These are phyloP conservation scores for Vigna radiata DNA, from an alignment of 306 rosid genomes.

Conservation along the genomic window DNA sequence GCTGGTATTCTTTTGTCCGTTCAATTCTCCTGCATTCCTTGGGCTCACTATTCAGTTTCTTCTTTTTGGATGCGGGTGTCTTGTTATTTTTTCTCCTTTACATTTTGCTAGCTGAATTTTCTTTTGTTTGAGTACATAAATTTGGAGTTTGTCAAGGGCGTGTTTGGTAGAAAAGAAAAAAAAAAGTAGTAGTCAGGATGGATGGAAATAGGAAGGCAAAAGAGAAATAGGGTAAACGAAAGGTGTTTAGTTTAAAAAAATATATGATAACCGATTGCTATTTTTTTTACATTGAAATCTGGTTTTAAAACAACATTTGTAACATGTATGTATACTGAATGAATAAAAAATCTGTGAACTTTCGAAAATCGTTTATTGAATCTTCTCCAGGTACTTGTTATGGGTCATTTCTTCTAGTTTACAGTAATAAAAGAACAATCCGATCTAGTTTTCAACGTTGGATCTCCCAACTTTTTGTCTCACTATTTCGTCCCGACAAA, in stretches of 20 bases:
- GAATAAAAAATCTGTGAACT: neutral
- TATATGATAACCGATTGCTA: neutral
- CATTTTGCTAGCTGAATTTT: neutral
- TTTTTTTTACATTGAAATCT: too few relatives aligned
- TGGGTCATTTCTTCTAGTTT: neutral
- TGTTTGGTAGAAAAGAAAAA: neutral
- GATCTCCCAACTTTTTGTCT: neutral
- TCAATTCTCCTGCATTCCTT: neutral
- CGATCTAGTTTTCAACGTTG: neutral
- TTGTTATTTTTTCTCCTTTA: constrained; percentile 16
- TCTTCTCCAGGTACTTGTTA: neutral
- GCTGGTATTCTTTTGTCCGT: constrained; percentile 35
- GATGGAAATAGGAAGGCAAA: neutral
- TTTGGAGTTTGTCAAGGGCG: neutral
- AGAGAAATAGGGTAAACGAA: too few relatives aligned
- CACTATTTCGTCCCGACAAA: neutral
- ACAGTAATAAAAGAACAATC: too few relatives aligned
- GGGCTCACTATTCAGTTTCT: constrained; percentile 43
- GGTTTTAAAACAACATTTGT: neutral
- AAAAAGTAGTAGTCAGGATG: too few relatives aligned
- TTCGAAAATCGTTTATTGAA: too few relatives aligned
- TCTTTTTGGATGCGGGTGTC: constrained; percentile 7
- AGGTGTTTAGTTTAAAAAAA: too few relatives aligned
- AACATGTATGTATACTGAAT: neutral
- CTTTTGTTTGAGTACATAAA: neutral